A percentile compares a stretch with the other conserved stretches of the same genome.
Conservation (phyloP, 306 rosid genomes). For the Corylus avellana region DNA sequence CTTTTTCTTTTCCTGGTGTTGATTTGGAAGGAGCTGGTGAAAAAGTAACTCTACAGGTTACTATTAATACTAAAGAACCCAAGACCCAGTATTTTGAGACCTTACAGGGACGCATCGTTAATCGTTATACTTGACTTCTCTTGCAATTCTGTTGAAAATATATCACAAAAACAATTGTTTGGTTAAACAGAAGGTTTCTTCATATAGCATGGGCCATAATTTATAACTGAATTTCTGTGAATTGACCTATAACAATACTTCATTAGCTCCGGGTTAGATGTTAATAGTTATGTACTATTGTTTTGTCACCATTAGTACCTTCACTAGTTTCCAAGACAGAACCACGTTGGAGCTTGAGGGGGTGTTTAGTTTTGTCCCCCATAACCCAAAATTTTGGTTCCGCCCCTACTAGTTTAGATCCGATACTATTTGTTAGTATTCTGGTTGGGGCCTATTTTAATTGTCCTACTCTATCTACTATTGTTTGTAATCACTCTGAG, state of each 20-base stretch:
- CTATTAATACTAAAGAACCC: background rate
- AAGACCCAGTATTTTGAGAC: background rate
- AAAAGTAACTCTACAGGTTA: background rate
- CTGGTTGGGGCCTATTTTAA: slow-evolving; percentile 11
- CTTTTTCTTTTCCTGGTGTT: background rate
- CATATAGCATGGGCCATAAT: background rate
- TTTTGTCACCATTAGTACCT: background rate
- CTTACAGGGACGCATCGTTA: background rate
- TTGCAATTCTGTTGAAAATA: too few species aligned
- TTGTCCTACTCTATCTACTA: background rate
- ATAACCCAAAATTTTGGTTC: too few species aligned
- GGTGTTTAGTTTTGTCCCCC: too few species aligned
- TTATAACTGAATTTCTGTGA: background rate
- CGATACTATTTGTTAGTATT: background rate
- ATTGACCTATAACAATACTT: background rate
- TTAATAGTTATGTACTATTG: background rate
- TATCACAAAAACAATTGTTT: background rate
- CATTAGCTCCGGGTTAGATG: background rate
- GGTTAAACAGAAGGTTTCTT: background rate
- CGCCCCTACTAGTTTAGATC: background rate
- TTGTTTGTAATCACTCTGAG: slow-evolving; percentile 18
- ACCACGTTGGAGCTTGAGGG: too few species aligned
- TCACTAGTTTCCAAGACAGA: too few species aligned
- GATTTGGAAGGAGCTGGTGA: background rate
- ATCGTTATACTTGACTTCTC: background rate